These are phyloP conservation scores for Tranzscheliella williamsii DNA, from an alignment of 1,284 basidiomycete species.

Conservation along the genomic window DNA sequence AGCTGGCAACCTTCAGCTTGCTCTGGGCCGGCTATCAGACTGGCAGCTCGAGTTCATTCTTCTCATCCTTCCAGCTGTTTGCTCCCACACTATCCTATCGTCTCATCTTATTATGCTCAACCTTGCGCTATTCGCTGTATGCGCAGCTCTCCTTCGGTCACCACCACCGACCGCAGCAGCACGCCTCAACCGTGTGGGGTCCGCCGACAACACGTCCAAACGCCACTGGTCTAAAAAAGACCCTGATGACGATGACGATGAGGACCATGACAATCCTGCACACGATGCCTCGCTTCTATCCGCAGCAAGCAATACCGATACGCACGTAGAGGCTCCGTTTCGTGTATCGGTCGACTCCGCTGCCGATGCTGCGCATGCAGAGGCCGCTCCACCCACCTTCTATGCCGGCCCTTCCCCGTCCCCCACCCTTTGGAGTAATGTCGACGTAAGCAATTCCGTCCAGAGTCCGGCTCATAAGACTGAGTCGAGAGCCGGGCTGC, in stretches of 20 bases:
- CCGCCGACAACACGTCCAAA: not conserved
- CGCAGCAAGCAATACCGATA: not conserved
- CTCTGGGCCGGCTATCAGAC: conserved; percentile 4
- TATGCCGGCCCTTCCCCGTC: conserved; percentile 7
- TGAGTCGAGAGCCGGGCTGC: too few species aligned
- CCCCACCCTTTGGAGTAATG: not conserved
- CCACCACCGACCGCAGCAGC: too few species aligned
- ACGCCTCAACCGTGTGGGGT: too few species aligned
- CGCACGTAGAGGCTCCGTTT: conserved; percentile 25
- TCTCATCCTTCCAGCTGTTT: conserved; percentile 74
- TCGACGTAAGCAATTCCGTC: conserved; percentile 1
- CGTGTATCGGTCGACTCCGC: conserved; percentile 48
- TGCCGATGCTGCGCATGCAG: conserved; percentile 42
- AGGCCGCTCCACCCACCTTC: conserved; percentile 29
- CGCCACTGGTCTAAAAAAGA: conserved; percentile 42
- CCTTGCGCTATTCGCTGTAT: conserved; percentile 61
- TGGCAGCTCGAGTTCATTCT: conserved; percentile 68
- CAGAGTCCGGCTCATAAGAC: too few species aligned
- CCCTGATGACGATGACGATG: conserved; percentile 32
- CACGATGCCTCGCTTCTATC: not conserved
- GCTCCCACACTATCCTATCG: conserved; percentile 78
- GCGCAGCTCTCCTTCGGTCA: not conserved
- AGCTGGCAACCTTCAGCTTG: not conserved
- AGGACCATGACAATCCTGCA: not conserved
- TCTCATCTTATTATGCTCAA: conserved; percentile 68